A percentile compares a stretch with the other conserved stretches of the same genome.
These are phyloP conservation scores for Penicillium pancosmium DNA, from an alignment of 495 filamentous ascomycete species.

Conservation along the genomic window DNA sequence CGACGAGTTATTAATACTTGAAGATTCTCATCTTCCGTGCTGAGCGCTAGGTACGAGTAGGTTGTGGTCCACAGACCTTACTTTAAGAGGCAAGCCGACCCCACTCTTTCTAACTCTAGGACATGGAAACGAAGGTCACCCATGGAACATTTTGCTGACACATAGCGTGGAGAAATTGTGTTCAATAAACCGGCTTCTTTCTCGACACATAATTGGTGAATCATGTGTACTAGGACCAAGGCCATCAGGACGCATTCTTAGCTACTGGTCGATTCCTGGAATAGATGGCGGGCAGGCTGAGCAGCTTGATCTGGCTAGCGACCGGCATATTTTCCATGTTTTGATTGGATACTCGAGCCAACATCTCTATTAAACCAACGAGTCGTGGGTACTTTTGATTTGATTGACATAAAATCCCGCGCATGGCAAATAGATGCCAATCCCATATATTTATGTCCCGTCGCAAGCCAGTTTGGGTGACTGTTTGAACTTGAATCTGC, in stretches of 20 bases:
- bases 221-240: neutral
- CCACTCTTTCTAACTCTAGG: too few species aligned
- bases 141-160: too few species aligned
- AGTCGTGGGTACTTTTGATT: too few species aligned
- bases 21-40: too few species aligned
- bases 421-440: neutral
- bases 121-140: too few species aligned
- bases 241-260: neutral
- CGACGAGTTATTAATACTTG: too few species aligned
- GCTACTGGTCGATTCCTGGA: neutral
- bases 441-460: neutral
- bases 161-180: too few species aligned
- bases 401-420: too few species aligned
- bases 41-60: too few species aligned
- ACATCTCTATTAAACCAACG: neutral
- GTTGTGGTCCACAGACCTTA: too few species aligned
- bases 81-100: too few species aligned
- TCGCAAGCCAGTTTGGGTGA: neutral
- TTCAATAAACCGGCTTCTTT: neutral
- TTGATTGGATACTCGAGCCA: neutral
- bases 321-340: neutral
- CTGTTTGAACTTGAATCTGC: too few species aligned
- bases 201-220: neutral
- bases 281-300: neutral
- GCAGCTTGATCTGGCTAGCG: neutral